Evolutionary conservation across 345 rosid genomes (phyloP), one percentile per base, ranked within the genome.

Genomic region (Crucihimalaya himalaica): DNA sequence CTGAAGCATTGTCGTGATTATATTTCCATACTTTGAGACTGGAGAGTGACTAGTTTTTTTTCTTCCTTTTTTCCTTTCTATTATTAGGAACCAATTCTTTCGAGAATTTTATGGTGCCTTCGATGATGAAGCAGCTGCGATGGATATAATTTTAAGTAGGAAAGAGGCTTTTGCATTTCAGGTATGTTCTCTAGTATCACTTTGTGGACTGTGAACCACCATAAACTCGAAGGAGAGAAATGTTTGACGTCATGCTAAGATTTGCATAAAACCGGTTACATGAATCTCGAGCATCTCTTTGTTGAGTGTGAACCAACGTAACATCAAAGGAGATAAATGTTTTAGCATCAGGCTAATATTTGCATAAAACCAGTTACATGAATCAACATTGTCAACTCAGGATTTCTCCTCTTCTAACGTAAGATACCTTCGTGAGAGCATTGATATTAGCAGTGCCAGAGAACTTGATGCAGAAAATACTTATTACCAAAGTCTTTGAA

Each of bases 121-220:
- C 65, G 93, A 92, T 72, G 92, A 92, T 80, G 91, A 92, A 77
- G 86, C 86, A 77, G 85, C 89, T 78, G 97, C 92, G 2, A 91
- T 91, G 97, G 93, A 89, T 83, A 84, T 86, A 48, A 87, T 91
- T 56, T 75, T 94, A 73, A 85, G 77, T 23, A 86, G 83, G 75
- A 94, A 91, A 81, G 97, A 91, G 66, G 65, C 81, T 32, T 91
- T 88, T 81, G 90, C 98, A 32, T 77, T 61, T 64, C 83, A 84
- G 97, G 99, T 95, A 80, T 55, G 54, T 72, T 50, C 56, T 71
- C 67, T 71, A 35, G 61, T 46, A 64, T 34, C 6, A 52, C 15
- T 69, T 25, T 34, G 4, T 25, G 19, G 25, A 27, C 28, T 48
- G 67, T 46, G 66, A 45, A 66, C 37, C 59, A 65, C 7, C 21